Percentiles rank a stretch among this genome's conserved stretches.
These are phyloP conservation scores for Hygrocybe coccinea DNA, from an alignment of 768 basidiomycete genomes.

Conservation along the genomic window DNA sequence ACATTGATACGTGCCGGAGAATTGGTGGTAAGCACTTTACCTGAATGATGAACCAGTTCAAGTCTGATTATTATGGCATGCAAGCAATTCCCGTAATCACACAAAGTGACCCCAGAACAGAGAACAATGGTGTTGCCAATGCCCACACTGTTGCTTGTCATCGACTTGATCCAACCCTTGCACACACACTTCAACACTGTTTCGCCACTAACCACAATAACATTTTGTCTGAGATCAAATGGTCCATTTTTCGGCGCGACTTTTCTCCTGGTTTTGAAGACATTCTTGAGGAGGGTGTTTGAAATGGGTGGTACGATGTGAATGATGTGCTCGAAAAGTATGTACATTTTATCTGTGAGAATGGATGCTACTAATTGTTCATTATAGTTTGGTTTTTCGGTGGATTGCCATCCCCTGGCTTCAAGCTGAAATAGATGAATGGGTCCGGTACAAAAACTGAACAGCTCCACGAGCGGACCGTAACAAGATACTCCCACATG, in stretches of 20 bases:
- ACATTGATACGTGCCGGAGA: conserved; percentile 11
- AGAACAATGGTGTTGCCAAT: conserved; percentile 44
- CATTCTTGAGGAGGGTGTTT: conserved; percentile 30
- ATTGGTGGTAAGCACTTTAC: conserved; percentile 13
- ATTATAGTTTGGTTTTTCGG: conserved; percentile 34
- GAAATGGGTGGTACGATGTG: conserved; percentile 26
- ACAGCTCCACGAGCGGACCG: conserved; percentile 20
- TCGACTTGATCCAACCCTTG: conserved; percentile 25
- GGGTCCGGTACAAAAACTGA: conserved; percentile 17
- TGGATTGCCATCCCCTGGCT: conserved; percentile 41
- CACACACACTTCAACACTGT: conserved; percentile 30
- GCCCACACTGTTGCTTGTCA: no score
- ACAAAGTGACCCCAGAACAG: conserved; percentile 40
- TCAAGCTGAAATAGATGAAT: conserved; percentile 36
- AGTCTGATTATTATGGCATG: background rate
- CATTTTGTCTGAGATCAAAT: conserved; percentile 35
- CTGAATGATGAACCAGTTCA: no score
- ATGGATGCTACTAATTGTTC: background rate
- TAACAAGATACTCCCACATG: conserved; percentile 38
- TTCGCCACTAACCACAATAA: conserved; percentile 30
- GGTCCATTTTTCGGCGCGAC: conserved; percentile 35
- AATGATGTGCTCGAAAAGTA: conserved; percentile 22
- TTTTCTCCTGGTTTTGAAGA: no score
- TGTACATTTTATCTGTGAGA: background rate
- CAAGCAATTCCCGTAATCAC: conserved; percentile 37